A percentile compares a stretch with the other conserved stretches of the same genome.
Conservation (phyloP, 257 asterid species). For the Ophiorrhiza pumila region DNA sequence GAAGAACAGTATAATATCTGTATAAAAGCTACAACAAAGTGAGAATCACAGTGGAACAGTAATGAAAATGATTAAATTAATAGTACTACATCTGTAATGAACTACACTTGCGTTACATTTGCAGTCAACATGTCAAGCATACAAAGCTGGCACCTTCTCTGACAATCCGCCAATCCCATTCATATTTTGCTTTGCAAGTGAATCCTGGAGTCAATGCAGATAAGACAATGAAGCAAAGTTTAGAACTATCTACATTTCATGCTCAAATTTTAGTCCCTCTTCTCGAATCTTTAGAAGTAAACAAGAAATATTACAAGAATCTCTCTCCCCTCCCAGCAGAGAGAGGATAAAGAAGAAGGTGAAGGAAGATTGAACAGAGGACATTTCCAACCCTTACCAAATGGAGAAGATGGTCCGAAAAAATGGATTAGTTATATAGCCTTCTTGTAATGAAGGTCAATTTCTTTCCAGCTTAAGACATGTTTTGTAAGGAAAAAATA, state of each 20-base stretch:
- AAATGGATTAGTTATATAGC: background rate
- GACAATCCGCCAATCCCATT: conserved; percentile 32
- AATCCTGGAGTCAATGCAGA: conserved; percentile 35
- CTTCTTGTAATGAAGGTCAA: background rate
- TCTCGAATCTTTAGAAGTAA: background rate
- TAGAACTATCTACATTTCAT: conserved; percentile 4
- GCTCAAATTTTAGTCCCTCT: conserved; percentile 9
- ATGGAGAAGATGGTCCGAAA: background rate
- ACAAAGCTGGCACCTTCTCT: conserved; percentile 29
- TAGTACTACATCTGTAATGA: conserved; percentile 4
- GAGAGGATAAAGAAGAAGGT: background rate
- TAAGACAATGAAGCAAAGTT: conserved; percentile 23
- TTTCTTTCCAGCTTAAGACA: background rate
- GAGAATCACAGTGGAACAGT: background rate
- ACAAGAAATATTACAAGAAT: background rate
- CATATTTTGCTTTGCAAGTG: conserved; percentile 36
- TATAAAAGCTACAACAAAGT: background rate
- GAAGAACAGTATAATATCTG: background rate
- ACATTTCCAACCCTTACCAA: background rate
- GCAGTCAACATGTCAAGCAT: conserved; percentile 22
- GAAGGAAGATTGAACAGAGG: background rate
- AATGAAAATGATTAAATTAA: background rate
- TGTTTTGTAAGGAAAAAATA: background rate
- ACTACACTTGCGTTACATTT: conserved; percentile 7
- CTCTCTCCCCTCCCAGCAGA: background rate